These are phyloP conservation scores for Penicillium samsonianum DNA, from an alignment of 495 filamentous ascomycete species.

Conservation along the genomic window DNA sequence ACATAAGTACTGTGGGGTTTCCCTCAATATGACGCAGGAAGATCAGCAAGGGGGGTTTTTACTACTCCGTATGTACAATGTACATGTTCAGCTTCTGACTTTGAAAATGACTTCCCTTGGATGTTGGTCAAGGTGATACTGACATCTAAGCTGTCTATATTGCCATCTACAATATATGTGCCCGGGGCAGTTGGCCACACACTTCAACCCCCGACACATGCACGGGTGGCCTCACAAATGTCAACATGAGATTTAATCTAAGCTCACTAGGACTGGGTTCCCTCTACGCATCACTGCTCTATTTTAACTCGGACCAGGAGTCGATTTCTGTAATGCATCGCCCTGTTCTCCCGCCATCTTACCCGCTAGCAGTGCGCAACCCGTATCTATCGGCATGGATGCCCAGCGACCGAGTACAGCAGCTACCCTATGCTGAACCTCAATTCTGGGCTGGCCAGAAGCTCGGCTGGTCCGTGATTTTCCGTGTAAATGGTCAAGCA, in stretches of 20 bases:
- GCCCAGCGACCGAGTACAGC: slow-evolving; percentile 40
- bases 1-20: not conserved
- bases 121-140: too few relatives aligned
- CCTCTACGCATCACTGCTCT: slow-evolving; percentile 28
- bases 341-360: slow-evolving; percentile 45
- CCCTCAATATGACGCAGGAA: not conserved
- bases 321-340: slow-evolving; percentile 21
- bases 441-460: slow-evolving; percentile 55
- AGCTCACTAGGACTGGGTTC: slow-evolving; percentile 26
- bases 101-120: too few relatives aligned
- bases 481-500: slow-evolving; percentile 46
- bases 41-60: slow-evolving; percentile 7
- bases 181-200: too few relatives aligned
- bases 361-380: slow-evolving; percentile 51
- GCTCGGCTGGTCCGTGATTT: slow-evolving; percentile 51
- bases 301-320: slow-evolving; percentile 13
- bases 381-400: slow-evolving; percentile 52
- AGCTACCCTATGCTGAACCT: slow-evolving; percentile 42
- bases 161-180: too few relatives aligned
- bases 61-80: too few relatives aligned
- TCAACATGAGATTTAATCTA: slow-evolving; percentile 31
- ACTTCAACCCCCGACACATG: too few relatives aligned
- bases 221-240: not conserved
- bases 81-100: not conserved
- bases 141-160: too few relatives aligned